Conservation (phyloP, 805 yeast genomes). For the Wickerhamomyces canadensis region DNA sequence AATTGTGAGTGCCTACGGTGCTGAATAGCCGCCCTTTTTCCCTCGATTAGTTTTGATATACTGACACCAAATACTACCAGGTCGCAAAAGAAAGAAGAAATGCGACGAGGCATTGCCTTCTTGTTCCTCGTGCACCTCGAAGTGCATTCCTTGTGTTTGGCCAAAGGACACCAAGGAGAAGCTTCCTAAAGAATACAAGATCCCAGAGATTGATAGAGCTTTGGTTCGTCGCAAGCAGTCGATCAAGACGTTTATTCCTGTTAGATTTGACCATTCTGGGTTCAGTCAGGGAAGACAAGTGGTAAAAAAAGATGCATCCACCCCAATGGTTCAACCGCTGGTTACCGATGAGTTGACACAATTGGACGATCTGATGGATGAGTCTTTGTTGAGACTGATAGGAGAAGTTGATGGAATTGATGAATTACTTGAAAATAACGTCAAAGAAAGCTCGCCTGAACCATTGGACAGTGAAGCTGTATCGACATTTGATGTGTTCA, state of each 20-base stretch:
- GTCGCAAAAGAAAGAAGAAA: conserved; percentile 60
- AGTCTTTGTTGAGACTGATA: too few species aligned
- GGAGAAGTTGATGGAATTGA: too few species aligned
- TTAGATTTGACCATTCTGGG: neutral
- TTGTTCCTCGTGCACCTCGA: conserved; percentile 36
- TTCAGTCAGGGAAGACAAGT: too few species aligned
- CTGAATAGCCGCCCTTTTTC: too few species aligned
- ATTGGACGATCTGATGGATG: neutral
- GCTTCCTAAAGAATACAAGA: conserved; percentile 15
- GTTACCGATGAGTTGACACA: neutral
- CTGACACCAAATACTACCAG: conserved; percentile 1
- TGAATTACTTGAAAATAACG: too few species aligned
- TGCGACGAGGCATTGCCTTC: conserved; percentile 47
- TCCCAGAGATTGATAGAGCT: conserved; percentile 7
- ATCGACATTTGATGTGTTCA: too few species aligned
- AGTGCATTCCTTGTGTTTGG: conserved; percentile 26
- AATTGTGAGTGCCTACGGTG: conserved; percentile 15
- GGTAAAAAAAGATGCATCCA: too few species aligned
- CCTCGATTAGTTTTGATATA: neutral
- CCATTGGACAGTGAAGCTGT: too few species aligned
- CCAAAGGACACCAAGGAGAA: conserved; percentile 14
- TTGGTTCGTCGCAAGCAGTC: neutral
- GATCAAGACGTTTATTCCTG: conserved; percentile 2
- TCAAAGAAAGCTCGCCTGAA: too few species aligned
- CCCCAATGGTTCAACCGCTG: too few species aligned